Conservation (phyloP, 1,139 yeast genomes). For the Pneumocystis wakefieldiae region DNA sequence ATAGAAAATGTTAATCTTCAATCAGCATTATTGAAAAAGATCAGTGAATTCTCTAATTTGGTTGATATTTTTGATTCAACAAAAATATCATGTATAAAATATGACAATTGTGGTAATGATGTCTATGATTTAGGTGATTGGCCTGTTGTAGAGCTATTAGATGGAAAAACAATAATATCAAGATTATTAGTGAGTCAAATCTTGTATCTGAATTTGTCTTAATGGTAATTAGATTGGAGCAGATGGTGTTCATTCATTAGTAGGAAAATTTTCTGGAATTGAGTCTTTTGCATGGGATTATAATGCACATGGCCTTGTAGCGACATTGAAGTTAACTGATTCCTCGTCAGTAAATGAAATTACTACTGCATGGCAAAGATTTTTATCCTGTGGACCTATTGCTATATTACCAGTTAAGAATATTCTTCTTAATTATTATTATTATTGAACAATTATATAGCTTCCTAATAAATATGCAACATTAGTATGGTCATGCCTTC, state of each 20-base stretch:
- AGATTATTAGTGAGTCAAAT: constrained; percentile 35
- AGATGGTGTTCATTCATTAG: constrained; percentile 93
- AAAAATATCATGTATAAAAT: constrained; percentile 27
- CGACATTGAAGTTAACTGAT: constrained; percentile 55
- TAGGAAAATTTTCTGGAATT: constrained; percentile 63
- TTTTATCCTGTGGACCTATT: constrained; percentile 80
- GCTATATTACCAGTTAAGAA: constrained; percentile 29
- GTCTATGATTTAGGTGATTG: constrained; percentile 44
- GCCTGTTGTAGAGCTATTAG: constrained; percentile 61
- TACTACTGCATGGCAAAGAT: constrained; percentile 72
- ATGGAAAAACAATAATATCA: constrained; percentile 50
- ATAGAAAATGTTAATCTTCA: constrained; percentile 78
- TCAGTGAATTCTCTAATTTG: constrained; percentile 35
- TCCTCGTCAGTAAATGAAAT: constrained; percentile 22
- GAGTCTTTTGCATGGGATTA: constrained; percentile 88
- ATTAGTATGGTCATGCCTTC: constrained; percentile 83
- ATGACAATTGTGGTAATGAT: constrained; percentile 21
- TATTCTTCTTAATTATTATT: neutral
- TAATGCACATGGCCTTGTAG: constrained; percentile 78
- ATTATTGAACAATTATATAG: constrained; percentile 39
- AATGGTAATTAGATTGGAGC: constrained; percentile 49
- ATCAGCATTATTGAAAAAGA: constrained; percentile 42
- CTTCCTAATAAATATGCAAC: constrained; percentile 75
- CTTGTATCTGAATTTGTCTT: neutral
- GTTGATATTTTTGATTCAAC: neutral